phyloP scores from a whole-genome alignment of 2,329 filamentous ascomycete species.

The Claviceps purpurea region DNA sequence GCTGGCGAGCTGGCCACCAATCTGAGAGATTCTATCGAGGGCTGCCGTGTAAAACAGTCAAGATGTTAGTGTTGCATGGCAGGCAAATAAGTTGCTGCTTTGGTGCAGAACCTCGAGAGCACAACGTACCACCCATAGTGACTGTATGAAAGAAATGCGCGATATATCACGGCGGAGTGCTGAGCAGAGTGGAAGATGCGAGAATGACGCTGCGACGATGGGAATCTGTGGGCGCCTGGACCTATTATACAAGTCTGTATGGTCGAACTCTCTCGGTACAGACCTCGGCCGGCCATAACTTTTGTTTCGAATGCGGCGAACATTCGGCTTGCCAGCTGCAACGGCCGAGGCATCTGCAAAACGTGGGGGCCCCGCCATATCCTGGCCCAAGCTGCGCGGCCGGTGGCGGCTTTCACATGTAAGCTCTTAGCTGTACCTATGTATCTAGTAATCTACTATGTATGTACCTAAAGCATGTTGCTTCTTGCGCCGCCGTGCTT shows the following conservation, averaged over 20 bases:
- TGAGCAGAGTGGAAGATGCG: neutral
- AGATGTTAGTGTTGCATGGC: neutral
- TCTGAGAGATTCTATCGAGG: constrained; percentile 43
- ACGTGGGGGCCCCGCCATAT: neutral
- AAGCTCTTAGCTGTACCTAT: neutral
- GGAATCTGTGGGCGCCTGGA: constrained; percentile 3
- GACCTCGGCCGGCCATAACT: neutral
- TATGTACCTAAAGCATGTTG: no score
- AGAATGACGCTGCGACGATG: neutral
- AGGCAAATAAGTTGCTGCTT: neutral
- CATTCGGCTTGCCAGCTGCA: constrained; percentile 2
- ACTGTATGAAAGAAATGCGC: neutral
- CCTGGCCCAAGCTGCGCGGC: neutral
- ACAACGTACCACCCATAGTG: constrained; percentile 25
- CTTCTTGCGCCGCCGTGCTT: no score
- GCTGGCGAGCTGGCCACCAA: constrained; percentile 49
- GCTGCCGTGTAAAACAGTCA: constrained; percentile 26
- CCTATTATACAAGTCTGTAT: constrained; percentile 2
- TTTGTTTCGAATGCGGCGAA: neutral
- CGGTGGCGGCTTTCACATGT: neutral
- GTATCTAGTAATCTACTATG: no score
- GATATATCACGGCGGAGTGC: neutral
- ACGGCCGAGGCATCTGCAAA: constrained; percentile 6
- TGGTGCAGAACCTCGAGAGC: neutral
- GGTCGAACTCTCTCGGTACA: constrained; percentile 3